Percentiles rank a stretch among this genome's conserved stretches.
Evolutionary conservation across 768 basidiomycete species (phyloP).

Genomic region (Kwoniella sp.): DNA sequence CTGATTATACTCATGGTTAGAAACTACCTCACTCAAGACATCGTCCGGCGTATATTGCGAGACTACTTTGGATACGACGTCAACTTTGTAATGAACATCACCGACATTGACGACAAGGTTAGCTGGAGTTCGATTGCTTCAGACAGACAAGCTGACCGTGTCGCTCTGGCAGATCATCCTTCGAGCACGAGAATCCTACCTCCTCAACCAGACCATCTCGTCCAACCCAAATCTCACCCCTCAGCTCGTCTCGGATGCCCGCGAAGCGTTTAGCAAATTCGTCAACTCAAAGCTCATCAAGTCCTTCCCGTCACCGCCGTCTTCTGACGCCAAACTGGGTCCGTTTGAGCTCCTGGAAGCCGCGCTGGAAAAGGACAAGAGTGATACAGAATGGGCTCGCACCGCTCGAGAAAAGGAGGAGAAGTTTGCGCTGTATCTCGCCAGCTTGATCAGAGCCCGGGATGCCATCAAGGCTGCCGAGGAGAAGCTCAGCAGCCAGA

Average conservation of each 20-base stretch:
- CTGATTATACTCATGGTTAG: conserved; percentile 52
- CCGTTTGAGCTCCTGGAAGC: conserved; percentile 59
- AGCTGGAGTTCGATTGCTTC: conserved; percentile 13
- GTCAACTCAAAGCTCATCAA: conserved; percentile 60
- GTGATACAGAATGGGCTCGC: conserved; percentile 62
- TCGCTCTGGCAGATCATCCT: conserved; percentile 70
- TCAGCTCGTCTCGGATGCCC: conserved; percentile 59
- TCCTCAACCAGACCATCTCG: conserved; percentile 46
- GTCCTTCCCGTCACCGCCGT: conserved; percentile 64
- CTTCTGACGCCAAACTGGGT: conserved; percentile 51
- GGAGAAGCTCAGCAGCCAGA: conserved; percentile 52
- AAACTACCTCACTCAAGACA: conserved; percentile 94
- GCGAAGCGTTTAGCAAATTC: conserved; percentile 64
- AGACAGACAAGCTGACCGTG: neutral
- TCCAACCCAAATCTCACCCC: conserved; percentile 54
- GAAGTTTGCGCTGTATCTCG: conserved; percentile 86
- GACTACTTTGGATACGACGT: conserved; percentile 98
- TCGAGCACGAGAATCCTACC: conserved; percentile 65
- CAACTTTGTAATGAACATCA: conserved; percentile 98
- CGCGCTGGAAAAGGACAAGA: conserved; percentile 54
- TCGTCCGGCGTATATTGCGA: conserved; percentile 78
- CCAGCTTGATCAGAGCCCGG: conserved; percentile 62
- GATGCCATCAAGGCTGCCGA: conserved; percentile 59
- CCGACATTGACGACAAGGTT: conserved; percentile 99
- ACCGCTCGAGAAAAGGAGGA: conserved; percentile 74